Evolutionary conservation across 2,329 filamentous ascomycete genomes (phyloP).

Genomic region (Lasiodiplodia hormozganensis): DNA sequence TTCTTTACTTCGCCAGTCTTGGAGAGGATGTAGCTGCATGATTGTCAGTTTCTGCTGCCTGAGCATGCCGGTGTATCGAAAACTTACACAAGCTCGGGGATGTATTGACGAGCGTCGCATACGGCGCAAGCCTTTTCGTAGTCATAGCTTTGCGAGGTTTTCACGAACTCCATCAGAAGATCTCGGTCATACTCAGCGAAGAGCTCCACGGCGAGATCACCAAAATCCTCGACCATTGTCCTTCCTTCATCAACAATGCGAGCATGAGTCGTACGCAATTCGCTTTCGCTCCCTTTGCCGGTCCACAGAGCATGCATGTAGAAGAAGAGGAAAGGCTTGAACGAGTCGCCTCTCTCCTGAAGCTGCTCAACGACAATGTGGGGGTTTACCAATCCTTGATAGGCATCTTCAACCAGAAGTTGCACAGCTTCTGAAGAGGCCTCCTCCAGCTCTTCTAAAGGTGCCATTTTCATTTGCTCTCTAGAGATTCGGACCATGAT

Average conservation of each 20-base stretch:
- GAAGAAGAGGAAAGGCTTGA: constrained; percentile 84
- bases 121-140: constrained; percentile 79
- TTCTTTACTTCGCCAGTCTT: constrained; percentile 95
- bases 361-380: constrained; percentile 81
- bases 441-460: constrained; percentile 75
- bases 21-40: constrained; percentile 75
- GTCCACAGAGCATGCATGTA: constrained; percentile 89
- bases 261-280: constrained; percentile 39
- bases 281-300: constrained; percentile 66
- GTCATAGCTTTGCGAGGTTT: constrained; percentile 83
- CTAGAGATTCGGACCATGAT: constrained; percentile 84
- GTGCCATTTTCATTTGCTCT: constrained; percentile 70
- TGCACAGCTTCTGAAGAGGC: constrained; percentile 83
- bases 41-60: constrained; percentile 33
- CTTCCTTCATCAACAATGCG: constrained; percentile 64
- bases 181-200: constrained; percentile 84
- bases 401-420: constrained; percentile 87
- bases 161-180: constrained; percentile 86
- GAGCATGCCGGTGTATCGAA: background rate
- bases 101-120: constrained; percentile 81
- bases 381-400: constrained; percentile 83
- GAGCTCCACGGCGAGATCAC: constrained; percentile 83
- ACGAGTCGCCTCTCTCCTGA: constrained; percentile 62
- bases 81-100: constrained; percentile 81
- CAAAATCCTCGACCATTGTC: constrained; percentile 81